Evolutionary conservation across 495 filamentous ascomycete genomes (phyloP).

Genomic region (Aspergillus bridgeri): DNA sequence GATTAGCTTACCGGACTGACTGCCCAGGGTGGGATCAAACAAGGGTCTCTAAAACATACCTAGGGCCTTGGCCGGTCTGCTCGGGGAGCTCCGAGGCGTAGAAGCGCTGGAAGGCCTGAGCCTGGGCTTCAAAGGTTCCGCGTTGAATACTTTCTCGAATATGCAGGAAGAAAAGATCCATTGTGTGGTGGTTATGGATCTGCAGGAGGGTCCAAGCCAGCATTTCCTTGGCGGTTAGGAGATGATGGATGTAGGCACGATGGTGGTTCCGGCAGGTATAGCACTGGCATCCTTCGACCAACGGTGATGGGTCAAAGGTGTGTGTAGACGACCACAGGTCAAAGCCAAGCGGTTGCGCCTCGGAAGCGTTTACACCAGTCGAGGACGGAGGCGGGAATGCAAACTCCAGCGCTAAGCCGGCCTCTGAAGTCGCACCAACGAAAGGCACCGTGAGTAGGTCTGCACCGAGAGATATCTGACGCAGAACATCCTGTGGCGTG

Average conservation of each 20-base stretch:
- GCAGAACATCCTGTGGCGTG: slow-evolving; percentile 71
- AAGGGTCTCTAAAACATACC: slow-evolving; percentile 54
- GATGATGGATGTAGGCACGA: slow-evolving; percentile 80
- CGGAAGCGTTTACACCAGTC: slow-evolving; percentile 7
- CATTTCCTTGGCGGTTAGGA: slow-evolving; percentile 90
- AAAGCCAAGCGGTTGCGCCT: slow-evolving; percentile 57
- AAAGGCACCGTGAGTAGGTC: slow-evolving; percentile 80
- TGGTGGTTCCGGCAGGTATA: slow-evolving; percentile 85
- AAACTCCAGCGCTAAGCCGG: slow-evolving; percentile 82
- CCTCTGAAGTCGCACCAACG: slow-evolving; percentile 68
- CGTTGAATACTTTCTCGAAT: slow-evolving; percentile 59
- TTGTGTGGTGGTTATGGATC: slow-evolving; percentile 76
- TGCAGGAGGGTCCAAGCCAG: slow-evolving; percentile 90
- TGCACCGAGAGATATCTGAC: slow-evolving; percentile 68
- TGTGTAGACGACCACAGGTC: slow-evolving; percentile 67
- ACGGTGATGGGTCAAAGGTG: slow-evolving; percentile 54
- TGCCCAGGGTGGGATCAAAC: no score
- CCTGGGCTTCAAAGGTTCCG: slow-evolving; percentile 61
- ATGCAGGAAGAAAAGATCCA: slow-evolving; percentile 68
- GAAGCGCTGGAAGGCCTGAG: slow-evolving; percentile 48
- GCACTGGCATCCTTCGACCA: slow-evolving; percentile 65
- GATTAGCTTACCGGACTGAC: background rate
- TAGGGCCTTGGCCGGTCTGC: slow-evolving; percentile 72
- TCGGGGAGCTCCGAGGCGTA: slow-evolving; percentile 71
- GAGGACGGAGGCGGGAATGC: slow-evolving; percentile 55